Conservation (phyloP, 1,284 basidiomycete genomes). For the Cerioporus squamosus region DNA sequence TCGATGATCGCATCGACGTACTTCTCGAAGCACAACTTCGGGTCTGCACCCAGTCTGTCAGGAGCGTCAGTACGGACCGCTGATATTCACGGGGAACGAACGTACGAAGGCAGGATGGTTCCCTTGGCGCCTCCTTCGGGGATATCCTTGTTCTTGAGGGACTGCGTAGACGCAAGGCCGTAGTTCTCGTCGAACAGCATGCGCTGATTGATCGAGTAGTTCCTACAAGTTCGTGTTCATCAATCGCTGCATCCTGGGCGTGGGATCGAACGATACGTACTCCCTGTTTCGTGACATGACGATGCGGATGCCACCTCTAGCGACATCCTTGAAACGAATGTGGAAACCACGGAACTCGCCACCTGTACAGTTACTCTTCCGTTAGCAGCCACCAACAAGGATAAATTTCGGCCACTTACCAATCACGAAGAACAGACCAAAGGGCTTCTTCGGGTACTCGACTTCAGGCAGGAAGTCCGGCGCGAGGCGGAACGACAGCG, state of each 20-base stretch:
- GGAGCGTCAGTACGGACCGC: background rate
- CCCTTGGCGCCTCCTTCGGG: constrained; percentile 98
- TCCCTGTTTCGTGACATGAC: constrained; percentile 96
- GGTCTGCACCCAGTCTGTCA: constrained; percentile 82
- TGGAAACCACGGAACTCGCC: constrained; percentile 99
- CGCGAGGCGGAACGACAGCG: constrained; percentile 94
- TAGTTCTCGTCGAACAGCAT: constrained; percentile 99
- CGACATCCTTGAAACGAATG: constrained; percentile 96
- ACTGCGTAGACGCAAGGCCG: constrained; percentile 96
- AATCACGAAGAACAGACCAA: constrained; percentile 94
- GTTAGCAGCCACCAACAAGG: constrained; percentile 31
- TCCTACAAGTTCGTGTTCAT: constrained; percentile 47
- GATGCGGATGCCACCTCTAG: constrained; percentile 96
- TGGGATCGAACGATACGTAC: constrained; percentile 43
- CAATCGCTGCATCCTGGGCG: background rate
- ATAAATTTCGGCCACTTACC: constrained; percentile 45
- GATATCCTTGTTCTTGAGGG: constrained; percentile 99
- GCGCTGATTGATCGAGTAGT: constrained; percentile 96
- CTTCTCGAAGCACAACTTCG: constrained; percentile 93
- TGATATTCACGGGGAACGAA: constrained; percentile 13
- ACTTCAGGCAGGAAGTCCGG: constrained; percentile 93
- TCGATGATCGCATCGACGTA: constrained; percentile 96
- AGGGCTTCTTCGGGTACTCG: constrained; percentile 93
- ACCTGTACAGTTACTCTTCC: constrained; percentile 36
- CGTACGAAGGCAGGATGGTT: constrained; percentile 88